Percentiles rank a stretch among this genome's conserved stretches.
Conservation (phyloP, 441 rosid genomes). For the Eruca vesicaria region DNA sequence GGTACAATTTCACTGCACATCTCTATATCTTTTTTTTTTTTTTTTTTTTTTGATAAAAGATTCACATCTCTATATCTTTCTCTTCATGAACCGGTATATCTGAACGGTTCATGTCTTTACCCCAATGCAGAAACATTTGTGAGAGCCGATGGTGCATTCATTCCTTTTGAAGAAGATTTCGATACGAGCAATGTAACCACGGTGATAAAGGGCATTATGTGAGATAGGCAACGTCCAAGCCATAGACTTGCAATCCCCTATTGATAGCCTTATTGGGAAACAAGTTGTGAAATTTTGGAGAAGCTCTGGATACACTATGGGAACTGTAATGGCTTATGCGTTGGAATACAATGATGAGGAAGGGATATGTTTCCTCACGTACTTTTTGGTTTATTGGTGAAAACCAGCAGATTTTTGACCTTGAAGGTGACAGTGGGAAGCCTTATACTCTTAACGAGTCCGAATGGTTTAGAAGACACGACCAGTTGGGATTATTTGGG, state of each 20-base stretch:
- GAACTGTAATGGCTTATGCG: conserved; percentile 92
- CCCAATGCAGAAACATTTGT: conserved; percentile 87
- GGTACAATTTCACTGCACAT: conserved; percentile 32
- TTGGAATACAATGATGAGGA: conserved; percentile 95
- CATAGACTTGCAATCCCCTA: conserved; percentile 81
- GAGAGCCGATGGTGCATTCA: conserved; percentile 97
- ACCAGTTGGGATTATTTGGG: conserved; percentile 99
- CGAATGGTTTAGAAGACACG: conserved; percentile 42
- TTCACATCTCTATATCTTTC: neutral
- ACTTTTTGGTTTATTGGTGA: conserved; percentile 96
- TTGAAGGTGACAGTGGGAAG: conserved; percentile 99
- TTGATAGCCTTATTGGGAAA: conserved; percentile 76
- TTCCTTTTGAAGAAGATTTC: conserved; percentile 89
- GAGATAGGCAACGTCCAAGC: conserved; percentile 76
- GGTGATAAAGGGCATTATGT: conserved; percentile 66
- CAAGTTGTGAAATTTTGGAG: conserved; percentile 94
- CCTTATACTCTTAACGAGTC: conserved; percentile 37
- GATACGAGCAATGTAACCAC: conserved; percentile 67
- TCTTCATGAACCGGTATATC: neutral
- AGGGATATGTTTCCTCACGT: conserved; percentile 94
- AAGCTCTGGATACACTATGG: conserved; percentile 92
- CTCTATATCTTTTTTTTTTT: too few species aligned
- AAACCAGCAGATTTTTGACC: conserved; percentile 93
- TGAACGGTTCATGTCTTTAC: neutral
- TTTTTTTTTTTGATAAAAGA: too few species aligned